phyloP scores from a whole-genome alignment of 352 stramenopile genomes.

The Phytopythium aichiense region DNA sequence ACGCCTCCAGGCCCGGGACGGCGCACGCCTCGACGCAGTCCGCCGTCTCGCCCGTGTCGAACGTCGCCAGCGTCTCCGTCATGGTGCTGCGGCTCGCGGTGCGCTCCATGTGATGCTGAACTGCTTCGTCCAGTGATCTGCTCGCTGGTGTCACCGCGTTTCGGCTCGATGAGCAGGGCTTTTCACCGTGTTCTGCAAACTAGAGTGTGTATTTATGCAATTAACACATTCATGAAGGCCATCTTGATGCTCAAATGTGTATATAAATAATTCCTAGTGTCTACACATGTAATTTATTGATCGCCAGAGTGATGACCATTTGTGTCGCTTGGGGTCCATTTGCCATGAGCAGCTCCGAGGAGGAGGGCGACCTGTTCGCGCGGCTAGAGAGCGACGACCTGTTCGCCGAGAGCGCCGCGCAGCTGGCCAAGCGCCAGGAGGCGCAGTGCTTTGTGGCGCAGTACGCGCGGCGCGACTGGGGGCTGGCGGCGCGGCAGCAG shows the following conservation, averaged over 20 bases:
- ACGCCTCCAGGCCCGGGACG: constrained; percentile 50
- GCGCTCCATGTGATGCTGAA: background rate
- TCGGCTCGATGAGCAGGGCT: background rate
- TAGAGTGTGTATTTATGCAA: background rate
- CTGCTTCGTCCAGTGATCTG: background rate
- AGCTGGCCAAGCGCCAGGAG: constrained; percentile 31
- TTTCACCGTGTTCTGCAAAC: background rate
- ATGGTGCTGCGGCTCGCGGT: background rate
- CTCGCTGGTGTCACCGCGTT: background rate
- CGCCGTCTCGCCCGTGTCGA: constrained; percentile 74
- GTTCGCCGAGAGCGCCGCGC: constrained; percentile 29
- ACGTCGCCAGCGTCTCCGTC: constrained; percentile 45
- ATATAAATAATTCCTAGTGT: background rate
- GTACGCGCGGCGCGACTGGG: constrained; percentile 38
- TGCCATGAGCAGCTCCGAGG: constrained; percentile 27
- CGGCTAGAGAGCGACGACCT: constrained; percentile 34
- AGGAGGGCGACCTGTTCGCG: constrained; percentile 35
- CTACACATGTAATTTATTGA: background rate
- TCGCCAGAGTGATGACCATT: background rate
- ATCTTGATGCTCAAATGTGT: background rate
- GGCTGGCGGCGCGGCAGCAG: constrained; percentile 28
- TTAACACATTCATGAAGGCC: background rate
- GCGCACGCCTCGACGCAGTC: constrained; percentile 84
- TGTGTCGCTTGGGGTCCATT: constrained; percentile 1
- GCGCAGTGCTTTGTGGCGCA: constrained; percentile 27